Base-by-base conservation (phyloP, 2,329 filamentous ascomycete species). In the Fusarium scirpi region DNA sequence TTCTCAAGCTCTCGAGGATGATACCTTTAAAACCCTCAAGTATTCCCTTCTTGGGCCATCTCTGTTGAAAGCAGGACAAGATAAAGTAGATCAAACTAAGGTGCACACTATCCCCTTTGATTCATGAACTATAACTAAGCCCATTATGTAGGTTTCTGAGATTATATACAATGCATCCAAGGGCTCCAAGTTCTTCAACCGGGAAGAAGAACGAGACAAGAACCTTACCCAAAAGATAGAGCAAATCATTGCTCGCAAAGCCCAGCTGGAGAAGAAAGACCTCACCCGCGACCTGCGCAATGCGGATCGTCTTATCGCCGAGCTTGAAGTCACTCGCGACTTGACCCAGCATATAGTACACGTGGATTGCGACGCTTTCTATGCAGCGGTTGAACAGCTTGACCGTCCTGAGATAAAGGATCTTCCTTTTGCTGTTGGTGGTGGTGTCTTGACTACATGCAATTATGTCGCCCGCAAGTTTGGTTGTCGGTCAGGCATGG, bases 141-240 rank as follows among this genome's bases (percentile, higher is more conserved):
- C 15, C 45, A 20, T 25, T 15, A 52, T 91, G 34, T 18, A 76
- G 90, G 94, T 99, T 52, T 97, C 94, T 4, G 94, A 98, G 74
- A 91, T 98, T 73, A 99, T 99, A 65, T 98, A 98, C 82, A 94
- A 97, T 79, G 94, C 94, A 13, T 98, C 94, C 18, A 98, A 97
- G 78, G 96, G 96, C 49, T 97, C 94, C 72, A 98, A 97, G 79
- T 99, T 91, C 83, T 99, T 98, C 86, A 93, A 91, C 73, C 93
- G 94, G 64, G 96, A 99, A 80, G 92, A 97, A 78, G 86, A 83
- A 60, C 91, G 91, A 74, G 95, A 98, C 82, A 91, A 91, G 75
- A 86, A 88, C 46, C 87, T 98, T 22, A 98, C 95, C 0, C 85
- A 90, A 59, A 98, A 97, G 80, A 98, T 98, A 74, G 89, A 91